Evolutionary conservation across 2,329 filamentous ascomycete genomes (phyloP).

Genomic region (Phialophora verrucosa): DNA sequence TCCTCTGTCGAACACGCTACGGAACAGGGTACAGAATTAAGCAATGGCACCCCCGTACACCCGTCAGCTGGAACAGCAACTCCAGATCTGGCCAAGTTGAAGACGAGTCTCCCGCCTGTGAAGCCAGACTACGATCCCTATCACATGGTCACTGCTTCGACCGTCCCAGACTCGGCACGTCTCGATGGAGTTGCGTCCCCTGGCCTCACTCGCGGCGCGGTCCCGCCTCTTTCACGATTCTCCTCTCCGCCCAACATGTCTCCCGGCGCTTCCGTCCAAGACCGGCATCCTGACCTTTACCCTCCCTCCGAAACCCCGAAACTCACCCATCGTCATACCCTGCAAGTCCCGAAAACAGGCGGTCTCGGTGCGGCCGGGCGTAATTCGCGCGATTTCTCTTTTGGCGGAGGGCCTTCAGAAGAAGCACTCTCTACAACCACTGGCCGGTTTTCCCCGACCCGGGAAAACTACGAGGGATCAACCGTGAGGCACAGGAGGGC

Average conservation of each 20-base stretch:
- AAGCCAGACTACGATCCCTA: conserved; percentile 40
- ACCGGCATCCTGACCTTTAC: conserved; percentile 41
- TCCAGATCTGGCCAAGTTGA: conserved; percentile 30
- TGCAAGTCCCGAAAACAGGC: conserved; percentile 76
- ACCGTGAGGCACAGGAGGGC: conserved; percentile 68
- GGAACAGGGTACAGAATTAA: conserved; percentile 24
- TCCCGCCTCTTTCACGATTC: conserved; percentile 43
- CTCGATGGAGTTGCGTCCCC: conserved; percentile 26
- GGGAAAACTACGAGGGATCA: conserved; percentile 41
- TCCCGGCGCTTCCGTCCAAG: conserved; percentile 57
- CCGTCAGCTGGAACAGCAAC: conserved; percentile 43
- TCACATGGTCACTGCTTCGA: conserved; percentile 44
- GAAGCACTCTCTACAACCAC: conserved; percentile 69
- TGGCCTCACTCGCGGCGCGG: conserved; percentile 10
- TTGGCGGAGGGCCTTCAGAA: conserved; percentile 49
- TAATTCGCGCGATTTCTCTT: conserved; percentile 70
- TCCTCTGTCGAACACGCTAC: conserved; percentile 37
- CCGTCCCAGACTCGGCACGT: conserved; percentile 42
- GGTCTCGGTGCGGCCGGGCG: conserved; percentile 59
- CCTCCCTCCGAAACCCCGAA: conserved; percentile 63
- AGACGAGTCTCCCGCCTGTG: conserved; percentile 25
- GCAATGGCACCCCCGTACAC: conserved; percentile 36
- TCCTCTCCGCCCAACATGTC: conserved; percentile 58
- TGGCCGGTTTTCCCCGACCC: conserved; percentile 80
- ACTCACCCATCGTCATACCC: conserved; percentile 81